A percentile compares a stretch with the other conserved stretches of the same genome.
Evolutionary conservation across 257 asterid species (phyloP).

Genomic region (Parsonsia alboflavescens): DNA sequence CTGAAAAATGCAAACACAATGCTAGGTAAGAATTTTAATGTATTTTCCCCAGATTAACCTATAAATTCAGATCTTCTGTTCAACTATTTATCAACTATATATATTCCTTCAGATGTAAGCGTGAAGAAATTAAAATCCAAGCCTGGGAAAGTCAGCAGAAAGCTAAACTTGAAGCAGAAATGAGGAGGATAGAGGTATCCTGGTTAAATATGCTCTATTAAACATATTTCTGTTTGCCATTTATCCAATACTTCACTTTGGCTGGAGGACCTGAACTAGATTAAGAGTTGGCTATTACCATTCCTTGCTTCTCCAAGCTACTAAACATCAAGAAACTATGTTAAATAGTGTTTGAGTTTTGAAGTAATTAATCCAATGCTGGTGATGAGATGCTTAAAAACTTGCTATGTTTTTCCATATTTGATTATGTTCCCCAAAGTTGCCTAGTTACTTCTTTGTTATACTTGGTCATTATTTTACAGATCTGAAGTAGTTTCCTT

Average conservation of each 20-base stretch:
- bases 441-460: not conserved
- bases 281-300: not conserved
- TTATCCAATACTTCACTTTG: not conserved
- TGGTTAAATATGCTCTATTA: not conserved
- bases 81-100: slow-evolving; percentile 4
- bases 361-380: not conserved
- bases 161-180: slow-evolving; percentile 90
- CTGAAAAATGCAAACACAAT: slow-evolving; percentile 72
- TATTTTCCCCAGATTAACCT: slow-evolving; percentile 1
- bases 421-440: not conserved
- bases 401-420: not conserved
- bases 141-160: slow-evolving; percentile 97
- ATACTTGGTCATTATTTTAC: not conserved
- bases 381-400: not conserved
- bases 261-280: not conserved
- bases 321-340: not conserved
- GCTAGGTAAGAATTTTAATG: slow-evolving; percentile 51
- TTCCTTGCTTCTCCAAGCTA: not conserved
- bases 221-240: not conserved
- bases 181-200: slow-evolving; percentile 88
- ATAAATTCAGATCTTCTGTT: not conserved
- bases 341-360: not conserved
- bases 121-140: slow-evolving; percentile 83
- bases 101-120: slow-evolving; percentile 53
- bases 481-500: not conserved